Conservation (phyloP, 2,329 filamentous ascomycete genomes). For the Thielaviopsis cerberus region DNA sequence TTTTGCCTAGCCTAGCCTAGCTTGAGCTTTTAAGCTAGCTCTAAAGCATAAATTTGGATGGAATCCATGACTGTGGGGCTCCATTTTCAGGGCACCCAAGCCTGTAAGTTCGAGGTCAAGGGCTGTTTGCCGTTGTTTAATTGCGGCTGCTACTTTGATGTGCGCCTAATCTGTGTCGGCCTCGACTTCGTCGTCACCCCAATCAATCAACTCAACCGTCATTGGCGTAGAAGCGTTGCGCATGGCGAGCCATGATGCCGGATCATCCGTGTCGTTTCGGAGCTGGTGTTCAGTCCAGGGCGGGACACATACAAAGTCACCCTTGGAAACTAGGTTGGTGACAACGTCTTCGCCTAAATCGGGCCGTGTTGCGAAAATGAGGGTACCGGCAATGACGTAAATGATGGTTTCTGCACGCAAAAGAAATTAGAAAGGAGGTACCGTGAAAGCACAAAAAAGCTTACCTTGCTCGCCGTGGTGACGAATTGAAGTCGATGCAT, state of each 20-base stretch:
- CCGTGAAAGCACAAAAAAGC: constrained; percentile 12
- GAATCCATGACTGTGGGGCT: background rate
- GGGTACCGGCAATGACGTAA: constrained; percentile 43
- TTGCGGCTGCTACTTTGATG: background rate
- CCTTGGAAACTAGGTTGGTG: constrained; percentile 37
- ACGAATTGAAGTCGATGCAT: constrained; percentile 42
- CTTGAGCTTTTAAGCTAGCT: background rate
- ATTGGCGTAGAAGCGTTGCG: constrained; percentile 41
- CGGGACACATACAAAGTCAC: constrained; percentile 53
- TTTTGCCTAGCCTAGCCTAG: background rate
- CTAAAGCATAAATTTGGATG: background rate
- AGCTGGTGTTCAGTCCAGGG: constrained; percentile 54
- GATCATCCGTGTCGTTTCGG: constrained; percentile 42
- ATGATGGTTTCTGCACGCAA: constrained; percentile 41
- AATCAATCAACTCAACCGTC: constrained; percentile 43
- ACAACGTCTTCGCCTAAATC: constrained; percentile 31
- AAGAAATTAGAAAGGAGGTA: background rate
- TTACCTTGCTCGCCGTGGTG: constrained; percentile 52
- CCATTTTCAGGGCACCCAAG: background rate
- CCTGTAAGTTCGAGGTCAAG: too few relatives aligned
- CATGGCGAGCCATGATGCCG: constrained; percentile 47
- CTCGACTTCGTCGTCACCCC: constrained; percentile 31
- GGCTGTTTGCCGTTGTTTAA: too few relatives aligned
- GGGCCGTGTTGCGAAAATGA: constrained; percentile 39
- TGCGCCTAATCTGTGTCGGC: constrained; percentile 12